Conservation (phyloP, 352 stramenopile species). For the Pseudoperonospora humuli region DNA sequence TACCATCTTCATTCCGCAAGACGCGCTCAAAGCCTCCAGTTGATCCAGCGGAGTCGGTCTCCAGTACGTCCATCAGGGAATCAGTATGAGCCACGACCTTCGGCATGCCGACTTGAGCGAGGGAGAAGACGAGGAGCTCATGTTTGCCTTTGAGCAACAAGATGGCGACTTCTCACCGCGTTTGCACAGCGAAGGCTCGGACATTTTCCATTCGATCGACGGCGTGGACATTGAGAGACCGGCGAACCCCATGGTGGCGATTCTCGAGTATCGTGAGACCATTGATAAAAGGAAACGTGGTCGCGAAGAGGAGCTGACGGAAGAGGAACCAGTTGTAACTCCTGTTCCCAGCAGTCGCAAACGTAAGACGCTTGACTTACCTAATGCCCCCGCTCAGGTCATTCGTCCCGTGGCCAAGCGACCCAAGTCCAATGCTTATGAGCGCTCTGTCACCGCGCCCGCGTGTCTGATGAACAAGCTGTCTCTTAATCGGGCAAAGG, state of each 20-base stretch:
- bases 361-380: constrained; percentile 44
- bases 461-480: constrained; percentile 25
- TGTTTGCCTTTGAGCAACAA: constrained; percentile 58
- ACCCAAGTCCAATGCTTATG: constrained; percentile 37
- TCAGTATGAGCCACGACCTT: constrained; percentile 4
- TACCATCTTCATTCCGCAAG: constrained; percentile 25
- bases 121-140: constrained; percentile 56
- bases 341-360: constrained; percentile 33
- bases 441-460: constrained; percentile 22
- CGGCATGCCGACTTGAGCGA: constrained; percentile 8
- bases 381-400: constrained; percentile 24
- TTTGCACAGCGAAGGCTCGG: constrained; percentile 7
- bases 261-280: constrained; percentile 36
- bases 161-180: constrained; percentile 9
- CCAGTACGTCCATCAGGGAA: neutral
- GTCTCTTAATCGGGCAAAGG: constrained; percentile 14
- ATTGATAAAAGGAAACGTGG: constrained; percentile 25
- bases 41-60: neutral
- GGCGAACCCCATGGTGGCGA: constrained; percentile 34
- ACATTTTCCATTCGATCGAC: constrained; percentile 29
- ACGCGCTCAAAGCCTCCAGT: constrained; percentile 7
- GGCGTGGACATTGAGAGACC: constrained; percentile 26
- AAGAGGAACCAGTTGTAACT: constrained; percentile 10
- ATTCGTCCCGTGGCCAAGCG: constrained; percentile 51
- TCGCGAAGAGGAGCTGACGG: constrained; percentile 3